Evolutionary conservation across 176 grass and related monocot species (phyloP), one percentile per base, ranked within the genome.

Genomic region (Phragmites australis): DNA sequence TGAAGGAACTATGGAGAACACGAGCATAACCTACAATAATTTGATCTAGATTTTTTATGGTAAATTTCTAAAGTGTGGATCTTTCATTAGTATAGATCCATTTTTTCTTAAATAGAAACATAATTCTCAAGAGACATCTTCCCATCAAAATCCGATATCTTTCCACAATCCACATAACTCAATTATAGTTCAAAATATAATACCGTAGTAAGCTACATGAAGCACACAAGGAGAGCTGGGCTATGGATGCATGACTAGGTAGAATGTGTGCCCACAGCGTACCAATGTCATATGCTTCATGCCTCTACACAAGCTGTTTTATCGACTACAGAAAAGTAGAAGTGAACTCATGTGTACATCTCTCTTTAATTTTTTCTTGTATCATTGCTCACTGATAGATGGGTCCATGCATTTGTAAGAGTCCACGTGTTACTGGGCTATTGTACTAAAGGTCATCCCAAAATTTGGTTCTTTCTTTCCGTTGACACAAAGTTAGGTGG

Each of bases 281-380:
- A 9, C 3, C 3, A 26, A 27, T 42, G 18, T 21, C 74, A 31
- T 8, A 8, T 0, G 0, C 5, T 4, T 46, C 37, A 18, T 16
- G 7, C 22, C 4, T 12, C 6, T 0, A 3, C 9, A 46, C 3
- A 31, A 61, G 6, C 0, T 32, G 0, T 32, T 30, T 8, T 1
- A 3, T 8, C 26, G 6, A 12, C 21, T 18, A 9, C 13, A 3
- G 37, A 27, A 61, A 59, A 12, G 22, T 30, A 6, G n/a, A 16
- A 44, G 23, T 0, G 8, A n/a, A 51, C 26, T 29, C 3, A n/a
- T n/a, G n/a, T 6, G n/a, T 22, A 51, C 19, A 10, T 51, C 0
- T 1, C 0, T 53, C n/a, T 4, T 0, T 55, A 19, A 0, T 10
- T 40, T 39, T 74, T 3, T 8, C 9, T 0, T 1, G 0, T 34